Conservation (phyloP, 371 early-diverging fungal genomes). For the Mucor saturninus region DNA sequence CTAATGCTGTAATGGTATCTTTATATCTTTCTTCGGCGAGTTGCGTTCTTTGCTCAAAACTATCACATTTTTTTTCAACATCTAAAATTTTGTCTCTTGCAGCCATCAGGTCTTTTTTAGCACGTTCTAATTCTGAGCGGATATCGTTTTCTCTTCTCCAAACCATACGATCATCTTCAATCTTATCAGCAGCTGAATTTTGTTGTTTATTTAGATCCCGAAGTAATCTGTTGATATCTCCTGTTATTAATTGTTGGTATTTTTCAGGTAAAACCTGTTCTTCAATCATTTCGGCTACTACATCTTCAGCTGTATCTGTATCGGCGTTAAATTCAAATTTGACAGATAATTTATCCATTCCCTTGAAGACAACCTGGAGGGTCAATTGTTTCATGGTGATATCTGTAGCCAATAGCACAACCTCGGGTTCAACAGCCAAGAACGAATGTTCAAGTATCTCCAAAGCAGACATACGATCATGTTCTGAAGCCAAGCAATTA, state of each 20-base stretch:
- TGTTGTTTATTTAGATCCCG: conserved; percentile 69
- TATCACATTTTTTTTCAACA: conserved; percentile 43
- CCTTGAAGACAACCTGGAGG: conserved; percentile 85
- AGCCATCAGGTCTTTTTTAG: conserved; percentile 31
- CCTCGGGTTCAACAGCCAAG: conserved; percentile 74
- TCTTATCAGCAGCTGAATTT: conserved; percentile 35
- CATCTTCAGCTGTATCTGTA: conserved; percentile 90
- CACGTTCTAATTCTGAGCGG: conserved; percentile 47
- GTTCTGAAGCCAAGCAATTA: conserved; percentile 71
- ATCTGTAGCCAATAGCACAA: conserved; percentile 66
- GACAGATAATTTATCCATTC: conserved; percentile 82
- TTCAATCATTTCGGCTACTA: conserved; percentile 92
- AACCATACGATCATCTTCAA: conserved; percentile 49
- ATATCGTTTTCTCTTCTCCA: conserved; percentile 57
- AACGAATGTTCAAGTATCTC: conserved; percentile 87
- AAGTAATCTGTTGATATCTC: conserved; percentile 86
- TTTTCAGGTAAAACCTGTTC: conserved; percentile 79
- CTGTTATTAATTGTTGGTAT: conserved; percentile 82
- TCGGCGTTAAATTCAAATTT: conserved; percentile 91
- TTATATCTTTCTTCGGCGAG: conserved; percentile 41
- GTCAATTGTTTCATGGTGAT: conserved; percentile 73
- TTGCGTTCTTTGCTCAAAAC: conserved; percentile 32
- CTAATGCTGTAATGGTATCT: conserved; percentile 43
- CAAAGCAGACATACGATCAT: conserved; percentile 72
- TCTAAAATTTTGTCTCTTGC: conserved; percentile 37